A percentile compares a stretch with the other conserved stretches of the same genome.
These are phyloP conservation scores for Aureobasidium leucospermi DNA, from an alignment of 2,329 filamentous ascomycete species.

Conservation along the genomic window DNA sequence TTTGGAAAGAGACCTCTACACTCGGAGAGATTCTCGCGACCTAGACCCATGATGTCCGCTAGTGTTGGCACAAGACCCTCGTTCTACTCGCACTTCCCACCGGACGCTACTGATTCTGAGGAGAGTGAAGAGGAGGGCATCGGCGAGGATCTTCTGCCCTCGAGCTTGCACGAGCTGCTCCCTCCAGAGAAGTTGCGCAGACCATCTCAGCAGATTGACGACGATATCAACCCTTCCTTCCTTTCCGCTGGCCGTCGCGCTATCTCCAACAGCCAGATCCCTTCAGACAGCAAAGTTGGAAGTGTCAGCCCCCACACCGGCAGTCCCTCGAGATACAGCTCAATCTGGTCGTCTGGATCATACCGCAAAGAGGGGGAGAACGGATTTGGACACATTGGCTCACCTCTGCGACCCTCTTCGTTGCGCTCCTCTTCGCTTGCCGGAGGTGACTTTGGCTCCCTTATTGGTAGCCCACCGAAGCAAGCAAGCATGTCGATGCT, in stretches of 20 bases:
- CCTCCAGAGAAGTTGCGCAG: conserved; percentile 55
- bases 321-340: conserved; percentile 57
- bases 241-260: conserved; percentile 30
- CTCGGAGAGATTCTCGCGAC: conserved; percentile 53
- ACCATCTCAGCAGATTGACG: conserved; percentile 50
- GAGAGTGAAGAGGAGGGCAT: conserved; percentile 66
- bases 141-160: conserved; percentile 84
- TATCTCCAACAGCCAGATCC: conserved; percentile 35
- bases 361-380: conserved; percentile 48
- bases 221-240: conserved; percentile 33
- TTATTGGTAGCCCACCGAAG: conserved; percentile 48
- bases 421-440: conserved; percentile 42
- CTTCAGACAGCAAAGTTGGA: conserved; percentile 34
- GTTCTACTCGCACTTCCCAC: conserved; percentile 20
- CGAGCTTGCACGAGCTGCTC: conserved; percentile 55
- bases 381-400: conserved; percentile 51
- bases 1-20: conserved; percentile 58
- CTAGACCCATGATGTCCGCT: conserved; percentile 53
- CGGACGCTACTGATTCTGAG: conserved; percentile 44
- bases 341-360: conserved; percentile 45
- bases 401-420: conserved; percentile 46
- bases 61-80: conserved; percentile 44
- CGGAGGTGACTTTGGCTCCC: conserved; percentile 39
- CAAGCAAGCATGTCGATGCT: conserved; percentile 56
- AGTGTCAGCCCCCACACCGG: conserved; percentile 46